Evolutionary conservation across 352 stramenopile species (phyloP).

Genomic region (Globisporangium ultimum): DNA sequence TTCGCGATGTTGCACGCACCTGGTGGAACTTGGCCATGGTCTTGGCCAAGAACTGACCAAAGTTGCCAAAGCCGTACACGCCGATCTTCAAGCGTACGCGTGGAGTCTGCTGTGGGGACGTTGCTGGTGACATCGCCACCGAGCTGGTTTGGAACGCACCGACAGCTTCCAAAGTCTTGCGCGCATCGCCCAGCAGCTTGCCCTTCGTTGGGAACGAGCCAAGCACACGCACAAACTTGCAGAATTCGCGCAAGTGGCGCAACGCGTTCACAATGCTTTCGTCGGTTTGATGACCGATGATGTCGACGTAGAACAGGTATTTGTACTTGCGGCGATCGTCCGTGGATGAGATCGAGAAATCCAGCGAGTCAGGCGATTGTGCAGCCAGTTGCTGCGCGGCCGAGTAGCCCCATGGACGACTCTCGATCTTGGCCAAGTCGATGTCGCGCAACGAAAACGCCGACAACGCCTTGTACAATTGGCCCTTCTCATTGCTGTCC

Average conservation of each 20-base stretch:
- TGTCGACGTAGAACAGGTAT: conserved; percentile 77
- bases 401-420: conserved; percentile 53
- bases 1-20: conserved; percentile 85
- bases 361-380: conserved; percentile 18
- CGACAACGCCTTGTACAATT: conserved; percentile 59
- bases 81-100: conserved; percentile 89
- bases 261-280: conserved; percentile 70
- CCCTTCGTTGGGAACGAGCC: conserved; percentile 82
- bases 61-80: conserved; percentile 96
- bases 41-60: conserved; percentile 97
- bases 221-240: conserved; percentile 81
- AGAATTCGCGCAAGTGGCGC: conserved; percentile 75
- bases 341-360: conserved; percentile 26
- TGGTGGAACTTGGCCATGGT: conserved; percentile 91
- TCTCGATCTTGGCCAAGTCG: conserved; percentile 76
- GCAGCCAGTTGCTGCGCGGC: conserved; percentile 49
- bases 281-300: conserved; percentile 63
- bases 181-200: conserved; percentile 50
- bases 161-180: conserved; percentile 46
- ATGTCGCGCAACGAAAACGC: conserved; percentile 65
- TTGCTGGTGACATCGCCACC: conserved; percentile 24
- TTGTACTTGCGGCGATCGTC: conserved; percentile 61
- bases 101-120: conserved; percentile 17
- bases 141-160: conserved; percentile 31
- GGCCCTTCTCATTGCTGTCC: conserved; percentile 49